These are phyloP conservation scores for Blakeslea trispora DNA, from an alignment of 371 early-diverging fungal species.

Conservation along the genomic window DNA sequence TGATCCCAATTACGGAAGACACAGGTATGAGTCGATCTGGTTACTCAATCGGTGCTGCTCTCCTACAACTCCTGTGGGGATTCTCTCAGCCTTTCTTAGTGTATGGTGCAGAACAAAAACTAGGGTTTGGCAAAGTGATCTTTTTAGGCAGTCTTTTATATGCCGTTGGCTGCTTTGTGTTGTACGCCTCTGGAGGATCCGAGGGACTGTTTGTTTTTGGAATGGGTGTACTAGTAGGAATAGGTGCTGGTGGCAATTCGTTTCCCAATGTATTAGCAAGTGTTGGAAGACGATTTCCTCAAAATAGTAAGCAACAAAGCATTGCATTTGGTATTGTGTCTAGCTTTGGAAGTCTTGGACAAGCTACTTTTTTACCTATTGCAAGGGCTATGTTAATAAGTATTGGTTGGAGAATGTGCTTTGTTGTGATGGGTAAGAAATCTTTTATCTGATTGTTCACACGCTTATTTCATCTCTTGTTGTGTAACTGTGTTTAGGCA, in stretches of 20 bases:
- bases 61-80: constrained; percentile 37
- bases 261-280: constrained; percentile 36
- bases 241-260: constrained; percentile 33
- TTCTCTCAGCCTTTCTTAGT: constrained; percentile 35
- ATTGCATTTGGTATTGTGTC: constrained; percentile 41
- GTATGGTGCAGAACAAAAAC: constrained; percentile 28
- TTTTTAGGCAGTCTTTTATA: constrained; percentile 27
- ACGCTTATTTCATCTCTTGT: not conserved
- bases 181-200: constrained; percentile 28
- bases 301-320: constrained; percentile 27
- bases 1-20: constrained; percentile 32
- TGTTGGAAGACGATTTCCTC: constrained; percentile 32
- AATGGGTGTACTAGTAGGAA: constrained; percentile 34
- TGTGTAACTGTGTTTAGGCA: constrained; percentile 10
- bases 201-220: constrained; percentile 33
- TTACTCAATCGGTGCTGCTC: constrained; percentile 34
- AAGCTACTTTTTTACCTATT: constrained; percentile 37
- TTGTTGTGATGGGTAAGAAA: constrained; percentile 29
- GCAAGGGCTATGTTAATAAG: constrained; percentile 22
- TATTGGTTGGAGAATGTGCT: constrained; percentile 32
- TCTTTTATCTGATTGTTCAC: no score
- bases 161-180: constrained; percentile 27
- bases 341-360: constrained; percentile 40
- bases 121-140: constrained; percentile 37
- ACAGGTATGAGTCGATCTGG: constrained; percentile 36